A percentile compares a stretch with the other conserved stretches of the same genome.
Evolutionary conservation across 1,284 basidiomycete species (phyloP).

Genomic region (Fomitopsis palustris): DNA sequence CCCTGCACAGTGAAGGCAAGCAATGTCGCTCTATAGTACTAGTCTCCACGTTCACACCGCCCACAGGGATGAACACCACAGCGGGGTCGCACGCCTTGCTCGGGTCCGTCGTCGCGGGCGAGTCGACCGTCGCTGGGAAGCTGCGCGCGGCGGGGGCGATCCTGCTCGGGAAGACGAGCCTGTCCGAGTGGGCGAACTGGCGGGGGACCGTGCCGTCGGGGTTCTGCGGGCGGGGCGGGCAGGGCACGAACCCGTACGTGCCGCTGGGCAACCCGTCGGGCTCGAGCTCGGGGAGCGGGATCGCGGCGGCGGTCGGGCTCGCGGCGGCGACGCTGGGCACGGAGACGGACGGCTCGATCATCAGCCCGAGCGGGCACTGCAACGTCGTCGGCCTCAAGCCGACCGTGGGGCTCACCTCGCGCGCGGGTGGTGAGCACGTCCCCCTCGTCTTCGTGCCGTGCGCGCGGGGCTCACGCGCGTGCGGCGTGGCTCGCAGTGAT

Average conservation of each 20-base stretch:
- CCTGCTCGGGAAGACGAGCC: slow-evolving; percentile 64
- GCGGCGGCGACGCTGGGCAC: slow-evolving; percentile 56
- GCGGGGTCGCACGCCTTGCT: slow-evolving; percentile 57
- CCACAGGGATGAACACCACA: slow-evolving; percentile 62
- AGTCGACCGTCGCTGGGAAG: slow-evolving; percentile 57
- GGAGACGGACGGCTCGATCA: slow-evolving; percentile 67
- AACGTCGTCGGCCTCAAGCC: slow-evolving; percentile 53
- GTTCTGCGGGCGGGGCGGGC: slow-evolving; percentile 66
- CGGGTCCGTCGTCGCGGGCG: slow-evolving; percentile 55
- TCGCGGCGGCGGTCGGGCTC: slow-evolving; percentile 61
- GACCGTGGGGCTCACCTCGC: slow-evolving; percentile 47
- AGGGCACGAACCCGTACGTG: slow-evolving; percentile 57
- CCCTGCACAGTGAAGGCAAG: slow-evolving; percentile 30
- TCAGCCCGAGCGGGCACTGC: slow-evolving; percentile 39
- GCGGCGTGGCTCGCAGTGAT: slow-evolving; percentile 32
- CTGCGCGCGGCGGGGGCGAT: slow-evolving; percentile 67
- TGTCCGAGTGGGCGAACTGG: slow-evolving; percentile 62
- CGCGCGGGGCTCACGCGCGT: neutral
- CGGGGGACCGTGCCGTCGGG: slow-evolving; percentile 55
- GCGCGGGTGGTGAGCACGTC: slow-evolving; percentile 38
- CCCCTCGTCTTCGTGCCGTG: neutral
- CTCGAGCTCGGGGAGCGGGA: slow-evolving; percentile 62
- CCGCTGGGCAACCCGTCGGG: slow-evolving; percentile 60
- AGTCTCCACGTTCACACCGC: neutral
- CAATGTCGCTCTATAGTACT: neutral